Conservation (phyloP, 148 eudicot species). For the Amaranthus hypochondriacus region DNA sequence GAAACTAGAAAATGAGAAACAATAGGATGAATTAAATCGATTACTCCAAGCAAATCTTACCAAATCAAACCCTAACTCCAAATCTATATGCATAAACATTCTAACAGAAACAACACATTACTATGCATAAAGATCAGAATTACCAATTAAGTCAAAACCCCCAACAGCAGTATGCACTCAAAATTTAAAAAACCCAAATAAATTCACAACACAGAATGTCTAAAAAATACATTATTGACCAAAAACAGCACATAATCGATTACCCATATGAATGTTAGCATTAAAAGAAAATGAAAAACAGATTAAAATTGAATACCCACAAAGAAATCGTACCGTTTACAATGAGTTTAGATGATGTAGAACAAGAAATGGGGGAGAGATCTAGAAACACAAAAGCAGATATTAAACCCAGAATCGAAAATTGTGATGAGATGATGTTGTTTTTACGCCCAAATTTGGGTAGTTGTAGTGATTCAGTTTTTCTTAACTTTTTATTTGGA, state of each 20-base stretch:
- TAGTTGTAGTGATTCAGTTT: conserved; percentile 6
- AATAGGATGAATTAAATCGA: not conserved
- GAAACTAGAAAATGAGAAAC: not conserved
- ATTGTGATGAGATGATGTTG: conserved; percentile 13
- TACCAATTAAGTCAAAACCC: not conserved
- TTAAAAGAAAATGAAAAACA: not conserved
- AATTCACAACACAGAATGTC: not conserved
- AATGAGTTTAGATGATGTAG: not conserved
- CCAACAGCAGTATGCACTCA: not conserved
- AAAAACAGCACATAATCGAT: not conserved
- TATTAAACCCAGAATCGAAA: not conserved
- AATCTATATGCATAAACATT: too few species aligned
- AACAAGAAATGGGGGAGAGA: conserved; percentile 5
- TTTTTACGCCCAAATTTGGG: conserved; percentile 8
- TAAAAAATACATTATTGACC: not conserved
- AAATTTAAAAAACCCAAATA: conserved; percentile 18
- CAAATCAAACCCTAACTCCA: not conserved
- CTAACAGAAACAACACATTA: not conserved
- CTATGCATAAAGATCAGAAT: not conserved
- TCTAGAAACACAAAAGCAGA: conserved; percentile 4
- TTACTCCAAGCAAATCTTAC: not conserved
- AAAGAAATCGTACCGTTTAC: conserved; percentile 5
- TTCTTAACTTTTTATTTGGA: not conserved
- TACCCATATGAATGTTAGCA: conserved; percentile 4
- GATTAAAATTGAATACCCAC: not conserved